These are phyloP conservation scores for Quercus parvula DNA, from an alignment of 306 rosid genomes.

Conservation along the genomic window DNA sequence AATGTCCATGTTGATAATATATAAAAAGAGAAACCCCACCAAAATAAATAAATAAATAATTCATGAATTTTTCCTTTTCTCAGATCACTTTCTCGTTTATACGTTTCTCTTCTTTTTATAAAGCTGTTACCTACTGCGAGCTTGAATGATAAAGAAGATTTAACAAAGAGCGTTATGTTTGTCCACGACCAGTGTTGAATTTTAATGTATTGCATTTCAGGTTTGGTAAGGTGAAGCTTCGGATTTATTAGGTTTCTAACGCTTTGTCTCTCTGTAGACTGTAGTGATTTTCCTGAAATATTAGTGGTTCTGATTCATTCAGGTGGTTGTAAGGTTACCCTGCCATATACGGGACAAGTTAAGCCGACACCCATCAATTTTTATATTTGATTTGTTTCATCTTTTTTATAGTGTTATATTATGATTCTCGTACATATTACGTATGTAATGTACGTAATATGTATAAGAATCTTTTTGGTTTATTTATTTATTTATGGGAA, in stretches of 20 bases:
- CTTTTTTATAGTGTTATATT: not conserved
- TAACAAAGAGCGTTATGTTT: constrained; percentile 35
- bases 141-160: constrained; percentile 27
- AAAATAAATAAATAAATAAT: not conserved
- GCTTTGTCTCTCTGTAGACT: constrained; percentile 5
- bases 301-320: constrained; percentile 22
- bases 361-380: not conserved
- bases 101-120: constrained; percentile 29
- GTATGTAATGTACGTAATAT: not conserved
- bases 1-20: not conserved
- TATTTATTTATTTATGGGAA: too few relatives aligned
- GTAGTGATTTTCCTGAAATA: constrained; percentile 1
- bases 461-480: not conserved
- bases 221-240: constrained; percentile 37
- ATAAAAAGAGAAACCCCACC: not conserved
- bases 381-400: not conserved
- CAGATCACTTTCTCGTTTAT: constrained; percentile 4
- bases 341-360: not conserved
- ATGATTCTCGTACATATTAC: too few relatives aligned
- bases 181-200: constrained; percentile 9
- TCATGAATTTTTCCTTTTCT: not conserved
- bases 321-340: not conserved
- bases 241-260: constrained; percentile 30
- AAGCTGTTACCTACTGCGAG: constrained; percentile 32
- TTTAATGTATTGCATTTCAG: constrained; percentile 34